Evolutionary conservation across 2,329 filamentous ascomycete species (phyloP).

Genomic region (Aspergillus texensis): DNA sequence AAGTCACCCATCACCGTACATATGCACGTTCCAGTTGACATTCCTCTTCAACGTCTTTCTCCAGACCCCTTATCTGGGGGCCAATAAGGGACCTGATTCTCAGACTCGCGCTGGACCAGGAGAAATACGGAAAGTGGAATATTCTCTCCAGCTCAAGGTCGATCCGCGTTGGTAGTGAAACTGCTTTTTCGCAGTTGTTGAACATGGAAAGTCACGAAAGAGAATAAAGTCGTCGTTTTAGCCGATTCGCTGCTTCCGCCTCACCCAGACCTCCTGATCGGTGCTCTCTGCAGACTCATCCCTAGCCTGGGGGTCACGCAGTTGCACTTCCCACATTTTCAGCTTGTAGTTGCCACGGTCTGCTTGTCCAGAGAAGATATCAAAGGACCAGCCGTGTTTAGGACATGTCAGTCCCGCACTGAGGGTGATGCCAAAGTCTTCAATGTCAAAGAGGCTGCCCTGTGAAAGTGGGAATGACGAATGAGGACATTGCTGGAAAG

Average conservation of each 20-base stretch:
- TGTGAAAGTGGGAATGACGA: conserved; percentile 67
- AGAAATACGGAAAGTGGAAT: too few relatives aligned
- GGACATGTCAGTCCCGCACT: conserved; percentile 65
- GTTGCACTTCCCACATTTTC: conserved; percentile 65
- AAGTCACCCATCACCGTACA: too few relatives aligned
- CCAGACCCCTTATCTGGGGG: too few relatives aligned
- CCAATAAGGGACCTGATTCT: too few relatives aligned
- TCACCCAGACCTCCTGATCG: conserved; percentile 39
- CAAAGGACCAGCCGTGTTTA: conserved; percentile 73
- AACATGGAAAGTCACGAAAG: neutral
- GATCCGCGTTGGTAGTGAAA: neutral
- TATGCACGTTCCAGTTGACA: too few relatives aligned
- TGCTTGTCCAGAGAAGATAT: conserved; percentile 63
- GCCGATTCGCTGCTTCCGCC: conserved; percentile 37
- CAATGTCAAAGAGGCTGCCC: conserved; percentile 68
- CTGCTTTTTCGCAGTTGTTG: neutral
- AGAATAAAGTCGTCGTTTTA: conserved; percentile 6
- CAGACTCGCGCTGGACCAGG: too few relatives aligned
- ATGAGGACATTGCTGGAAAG: conserved; percentile 65
- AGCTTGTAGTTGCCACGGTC: conserved; percentile 66
- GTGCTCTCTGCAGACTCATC: neutral
- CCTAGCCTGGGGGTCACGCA: conserved; percentile 40
- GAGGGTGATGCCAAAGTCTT: conserved; percentile 63
- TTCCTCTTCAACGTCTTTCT: too few relatives aligned
- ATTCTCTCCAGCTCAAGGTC: too few relatives aligned